Evolutionary conservation across 2,329 filamentous ascomycete species (phyloP), one percentile per base, ranked within the genome.

Genomic region (Dothideomycetes sp.): DNA sequence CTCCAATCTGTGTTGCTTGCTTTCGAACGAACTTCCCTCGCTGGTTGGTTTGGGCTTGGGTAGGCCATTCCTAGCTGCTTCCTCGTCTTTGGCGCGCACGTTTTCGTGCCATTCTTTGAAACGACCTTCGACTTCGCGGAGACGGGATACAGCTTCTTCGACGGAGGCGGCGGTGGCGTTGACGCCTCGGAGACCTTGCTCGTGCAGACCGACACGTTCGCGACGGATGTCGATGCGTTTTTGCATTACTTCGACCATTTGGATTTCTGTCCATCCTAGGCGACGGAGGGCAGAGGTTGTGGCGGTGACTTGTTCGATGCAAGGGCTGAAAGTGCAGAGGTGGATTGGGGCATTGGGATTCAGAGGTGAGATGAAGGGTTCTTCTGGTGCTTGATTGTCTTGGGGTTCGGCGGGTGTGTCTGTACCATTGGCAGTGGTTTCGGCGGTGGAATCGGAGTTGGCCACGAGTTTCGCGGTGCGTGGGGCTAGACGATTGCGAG

Each of bases 241-340:
- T 53, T 94, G 80, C 9, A 78, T 70, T 9, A 98, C 76, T 62
- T 95, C 91, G 1, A 94, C 84, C 84, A 94, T 95, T 51, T 84
- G 79, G 49, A 96, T 93, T 44, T 89, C 82, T 8, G 87, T 74
- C 91, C 91, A 98, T 39, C 85, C 86, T 5, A 87, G 67, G 25
- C 78, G 74, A 40, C 89, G 80, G 61, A 98, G 73, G 10, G 77
- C 76, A 9, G 84, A 81, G 40, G 94, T 80, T 0, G 91, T 96
- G 42, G 80, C 77, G 39, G 83, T 86, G 16, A 93, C 89, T 65
- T 98, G 91, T 63, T 98, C 91, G 49, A 98, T 93, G 62, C 91
- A 98, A 0, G 91, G 91, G 1, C 84, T 93, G 64, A 98, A 98
- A 1, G 87, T 93, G 67, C 91, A 98, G 41, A 98, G 74, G 55